Percentiles rank a stretch among this genome's conserved stretches.
Evolutionary conservation across 768 basidiomycete genomes (phyloP).

Genomic region (Exsudoporus frostii): DNA sequence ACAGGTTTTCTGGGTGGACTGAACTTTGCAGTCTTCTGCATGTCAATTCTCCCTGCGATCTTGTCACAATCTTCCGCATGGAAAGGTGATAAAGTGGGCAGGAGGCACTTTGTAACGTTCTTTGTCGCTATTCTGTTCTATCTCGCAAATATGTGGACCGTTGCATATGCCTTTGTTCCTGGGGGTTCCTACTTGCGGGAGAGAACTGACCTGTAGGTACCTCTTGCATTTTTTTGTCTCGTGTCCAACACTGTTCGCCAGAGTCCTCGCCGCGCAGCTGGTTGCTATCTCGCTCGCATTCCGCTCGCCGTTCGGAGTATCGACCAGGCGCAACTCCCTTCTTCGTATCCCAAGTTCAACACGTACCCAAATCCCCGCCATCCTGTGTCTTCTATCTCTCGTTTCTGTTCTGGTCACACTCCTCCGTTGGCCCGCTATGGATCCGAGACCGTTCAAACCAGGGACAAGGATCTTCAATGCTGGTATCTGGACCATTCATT

Average conservation of each 20-base stretch:
- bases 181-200: conserved; percentile 74
- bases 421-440: conserved; percentile 47
- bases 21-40: conserved; percentile 57
- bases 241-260: conserved; percentile 19
- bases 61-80: conserved; percentile 44
- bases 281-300: conserved; percentile 48
- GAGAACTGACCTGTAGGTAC: conserved; percentile 65
- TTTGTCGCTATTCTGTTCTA: conserved; percentile 59
- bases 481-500: conserved; percentile 92
- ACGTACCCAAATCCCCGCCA: conserved; percentile 30
- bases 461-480: conserved; percentile 69
- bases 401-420: conserved; percentile 52
- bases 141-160: conserved; percentile 75
- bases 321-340: neutral
- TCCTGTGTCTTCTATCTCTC: conserved; percentile 41
- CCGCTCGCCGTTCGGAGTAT: conserved; percentile 32
- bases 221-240: neutral
- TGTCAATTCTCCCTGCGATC: conserved; percentile 57
- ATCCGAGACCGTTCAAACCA: conserved; percentile 57
- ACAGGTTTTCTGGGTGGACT: conserved; percentile 67
- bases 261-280: conserved; percentile 55
- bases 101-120: conserved; percentile 55
- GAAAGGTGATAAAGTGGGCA: conserved; percentile 38
- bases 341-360: conserved; percentile 18
- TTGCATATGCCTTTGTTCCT: conserved; percentile 89